These are phyloP conservation scores for Avena sativa DNA, from an alignment of 176 grass and related monocot species.

Conservation along the genomic window DNA sequence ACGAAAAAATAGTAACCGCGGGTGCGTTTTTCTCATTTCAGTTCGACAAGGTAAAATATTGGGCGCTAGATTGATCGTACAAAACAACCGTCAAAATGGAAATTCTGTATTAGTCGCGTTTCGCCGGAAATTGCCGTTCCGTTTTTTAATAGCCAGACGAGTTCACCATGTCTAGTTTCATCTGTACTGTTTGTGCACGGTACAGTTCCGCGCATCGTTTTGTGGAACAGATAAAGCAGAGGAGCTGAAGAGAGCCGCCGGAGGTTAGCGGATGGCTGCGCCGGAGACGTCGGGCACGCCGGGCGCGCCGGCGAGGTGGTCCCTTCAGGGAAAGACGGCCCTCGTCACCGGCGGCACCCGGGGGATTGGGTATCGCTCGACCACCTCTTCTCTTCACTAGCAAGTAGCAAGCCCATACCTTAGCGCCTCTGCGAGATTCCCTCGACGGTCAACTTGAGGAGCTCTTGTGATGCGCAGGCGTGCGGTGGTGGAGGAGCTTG, in stretches of 20 bases:
- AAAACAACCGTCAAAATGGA: too few species aligned
- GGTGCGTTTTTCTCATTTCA: too few species aligned
- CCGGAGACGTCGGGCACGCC: not conserved
- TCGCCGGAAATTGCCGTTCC: too few species aligned
- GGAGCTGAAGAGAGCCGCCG: conserved; percentile 8
- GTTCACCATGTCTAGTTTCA: not conserved
- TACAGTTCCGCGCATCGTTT: not conserved
- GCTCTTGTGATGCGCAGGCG: conserved; percentile 33
- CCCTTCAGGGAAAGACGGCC: conserved; percentile 65
- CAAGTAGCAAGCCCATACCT: not conserved
- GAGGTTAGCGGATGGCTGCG: conserved; percentile 36
- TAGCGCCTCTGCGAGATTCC: not conserved
- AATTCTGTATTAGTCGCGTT: too few species aligned
- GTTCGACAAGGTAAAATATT: too few species aligned
- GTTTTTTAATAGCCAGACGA: not conserved
- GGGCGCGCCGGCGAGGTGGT: conserved; percentile 55
- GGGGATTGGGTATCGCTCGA: conserved; percentile 61
- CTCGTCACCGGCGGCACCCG: conserved; percentile 82
- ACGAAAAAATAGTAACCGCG: too few species aligned
- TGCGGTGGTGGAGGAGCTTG: conserved; percentile 70
- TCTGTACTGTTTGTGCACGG: not conserved
- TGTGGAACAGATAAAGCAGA: not conserved
- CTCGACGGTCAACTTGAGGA: not conserved
- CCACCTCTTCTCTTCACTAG: not conserved
- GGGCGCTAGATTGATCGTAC: too few species aligned